Evolutionary conservation across 169 alveolate genomes (phyloP).

Genomic region (Eimeria praecox): DNA sequence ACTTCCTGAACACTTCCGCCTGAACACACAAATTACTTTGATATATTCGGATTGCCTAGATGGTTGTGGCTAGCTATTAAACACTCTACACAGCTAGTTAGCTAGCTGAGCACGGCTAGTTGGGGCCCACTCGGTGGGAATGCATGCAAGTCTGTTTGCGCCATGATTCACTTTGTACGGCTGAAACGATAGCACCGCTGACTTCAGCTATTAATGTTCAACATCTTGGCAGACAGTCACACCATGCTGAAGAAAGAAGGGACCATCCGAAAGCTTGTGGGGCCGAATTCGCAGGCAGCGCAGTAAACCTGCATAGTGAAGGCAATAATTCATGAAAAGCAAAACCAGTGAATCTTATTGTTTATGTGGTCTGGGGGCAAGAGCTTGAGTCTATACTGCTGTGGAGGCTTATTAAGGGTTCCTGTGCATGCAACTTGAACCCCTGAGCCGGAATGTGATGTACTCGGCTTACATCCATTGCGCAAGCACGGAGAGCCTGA

Average conservation of each 20-base stretch:
- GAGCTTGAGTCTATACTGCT: too few relatives aligned
- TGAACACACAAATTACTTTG: not conserved
- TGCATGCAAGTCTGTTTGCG: not conserved
- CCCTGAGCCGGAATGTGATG: too few relatives aligned
- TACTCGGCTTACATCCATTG: conserved; percentile 66
- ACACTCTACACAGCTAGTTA: too few relatives aligned
- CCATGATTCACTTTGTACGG: not conserved
- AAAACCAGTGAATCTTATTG: not conserved
- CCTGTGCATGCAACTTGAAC: too few relatives aligned
- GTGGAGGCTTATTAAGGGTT: too few relatives aligned
- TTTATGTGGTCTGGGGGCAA: too few relatives aligned
- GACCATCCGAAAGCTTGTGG: conserved; percentile 77
- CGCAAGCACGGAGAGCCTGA: conserved; percentile 81
- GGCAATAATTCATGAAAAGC: not conserved
- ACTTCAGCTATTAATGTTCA: not conserved
- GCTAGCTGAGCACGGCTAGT: too few relatives aligned
- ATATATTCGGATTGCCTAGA: not conserved
- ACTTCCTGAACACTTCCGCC: conserved; percentile 61
- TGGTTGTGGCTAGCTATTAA: too few relatives aligned
- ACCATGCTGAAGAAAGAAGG: conserved; percentile 86
- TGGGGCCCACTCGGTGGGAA: not conserved
- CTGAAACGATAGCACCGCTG: not conserved
- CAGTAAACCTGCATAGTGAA: conserved; percentile 55
- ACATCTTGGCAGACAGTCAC: not conserved
- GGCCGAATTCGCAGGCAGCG: conserved; percentile 76